phyloP scores from a whole-genome alignment of 208 protist genomes.

The Wallacemonas sp. region DNA sequence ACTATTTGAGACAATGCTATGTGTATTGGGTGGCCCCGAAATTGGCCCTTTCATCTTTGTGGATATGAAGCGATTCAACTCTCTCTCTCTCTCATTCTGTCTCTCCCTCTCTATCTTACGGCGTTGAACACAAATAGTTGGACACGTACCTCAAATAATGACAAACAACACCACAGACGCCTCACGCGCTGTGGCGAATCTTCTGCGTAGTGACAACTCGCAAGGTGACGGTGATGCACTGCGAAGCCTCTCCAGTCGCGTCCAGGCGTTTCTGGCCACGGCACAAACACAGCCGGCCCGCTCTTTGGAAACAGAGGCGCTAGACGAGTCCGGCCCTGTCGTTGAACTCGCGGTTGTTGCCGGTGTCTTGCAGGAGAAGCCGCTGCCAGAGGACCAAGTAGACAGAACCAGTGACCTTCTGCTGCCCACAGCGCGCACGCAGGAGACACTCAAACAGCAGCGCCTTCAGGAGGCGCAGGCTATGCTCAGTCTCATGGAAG shows the following conservation, averaged over 20 bases:
- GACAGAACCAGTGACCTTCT: constrained; percentile 42
- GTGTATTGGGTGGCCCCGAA: too few relatives aligned
- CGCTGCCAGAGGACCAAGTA: constrained; percentile 1
- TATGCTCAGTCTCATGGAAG: constrained; percentile 67
- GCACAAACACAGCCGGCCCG: constrained; percentile 3
- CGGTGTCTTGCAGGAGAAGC: constrained; percentile 68
- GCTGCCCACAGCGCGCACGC: constrained; percentile 56
- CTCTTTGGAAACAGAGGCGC: neutral
- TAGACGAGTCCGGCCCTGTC: neutral
- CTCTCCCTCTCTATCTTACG: too few relatives aligned
- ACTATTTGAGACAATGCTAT: too few relatives aligned
- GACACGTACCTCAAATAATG: too few relatives aligned
- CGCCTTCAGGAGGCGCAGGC: constrained; percentile 70
- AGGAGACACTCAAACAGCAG: constrained; percentile 45
- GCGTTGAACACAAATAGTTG: too few relatives aligned
- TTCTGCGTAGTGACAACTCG: constrained; percentile 23
- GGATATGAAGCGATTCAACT: too few relatives aligned
- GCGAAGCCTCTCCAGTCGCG: constrained; percentile 1
- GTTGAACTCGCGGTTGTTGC: constrained; percentile 84
- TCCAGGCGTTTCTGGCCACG: constrained; percentile 9
- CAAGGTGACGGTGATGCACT: neutral
- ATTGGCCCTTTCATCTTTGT: too few relatives aligned
- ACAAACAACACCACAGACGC: constrained; percentile 12
- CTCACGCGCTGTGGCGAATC: constrained; percentile 31
- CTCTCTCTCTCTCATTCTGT: too few relatives aligned